A percentile compares a stretch with the other conserved stretches of the same genome.
These are phyloP conservation scores for Sporothrix humicola DNA, from an alignment of 2,329 filamentous ascomycete species.

Conservation along the genomic window DNA sequence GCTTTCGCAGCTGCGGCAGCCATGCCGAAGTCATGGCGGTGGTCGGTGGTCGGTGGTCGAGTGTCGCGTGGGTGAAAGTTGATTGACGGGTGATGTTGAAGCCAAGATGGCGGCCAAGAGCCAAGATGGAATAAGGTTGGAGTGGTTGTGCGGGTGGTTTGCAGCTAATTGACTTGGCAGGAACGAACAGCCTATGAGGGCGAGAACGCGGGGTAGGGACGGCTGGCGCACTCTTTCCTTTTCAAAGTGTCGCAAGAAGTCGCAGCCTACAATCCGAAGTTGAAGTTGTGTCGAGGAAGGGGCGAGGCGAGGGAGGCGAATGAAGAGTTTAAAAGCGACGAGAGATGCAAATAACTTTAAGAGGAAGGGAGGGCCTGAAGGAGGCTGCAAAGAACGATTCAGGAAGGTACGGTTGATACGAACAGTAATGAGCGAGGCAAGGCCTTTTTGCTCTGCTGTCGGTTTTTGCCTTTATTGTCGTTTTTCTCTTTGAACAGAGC, in stretches of 20 bases:
- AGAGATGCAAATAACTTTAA: neutral
- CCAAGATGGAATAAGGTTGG: neutral
- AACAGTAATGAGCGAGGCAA: neutral
- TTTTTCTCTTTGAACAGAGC: neutral
- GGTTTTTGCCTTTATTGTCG: neutral
- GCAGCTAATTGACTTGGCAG: slow-evolving; percentile 23
- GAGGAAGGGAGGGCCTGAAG: neutral
- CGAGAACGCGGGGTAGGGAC: slow-evolving; percentile 1
- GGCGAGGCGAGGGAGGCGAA: neutral
- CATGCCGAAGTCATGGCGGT: slow-evolving; percentile 10
- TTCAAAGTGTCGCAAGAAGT: neutral
- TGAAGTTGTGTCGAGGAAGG: neutral
- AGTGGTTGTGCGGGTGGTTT: neutral
- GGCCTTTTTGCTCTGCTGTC: neutral
- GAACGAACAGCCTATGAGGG: neutral
- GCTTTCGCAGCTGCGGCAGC: slow-evolving; percentile 20
- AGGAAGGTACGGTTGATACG: slow-evolving; percentile 11
- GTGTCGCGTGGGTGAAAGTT: neutral
- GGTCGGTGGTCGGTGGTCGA: neutral
- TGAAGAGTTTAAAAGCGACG: neutral
- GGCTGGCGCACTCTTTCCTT: slow-evolving; percentile 11
- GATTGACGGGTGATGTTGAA: neutral
- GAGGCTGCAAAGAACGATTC: neutral
- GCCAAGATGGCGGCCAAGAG: neutral
- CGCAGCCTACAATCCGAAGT: neutral